A percentile compares a stretch with the other conserved stretches of the same genome.
phyloP scores from a whole-genome alignment of 1,284 basidiomycete species.

The Tilletia indica region DNA sequence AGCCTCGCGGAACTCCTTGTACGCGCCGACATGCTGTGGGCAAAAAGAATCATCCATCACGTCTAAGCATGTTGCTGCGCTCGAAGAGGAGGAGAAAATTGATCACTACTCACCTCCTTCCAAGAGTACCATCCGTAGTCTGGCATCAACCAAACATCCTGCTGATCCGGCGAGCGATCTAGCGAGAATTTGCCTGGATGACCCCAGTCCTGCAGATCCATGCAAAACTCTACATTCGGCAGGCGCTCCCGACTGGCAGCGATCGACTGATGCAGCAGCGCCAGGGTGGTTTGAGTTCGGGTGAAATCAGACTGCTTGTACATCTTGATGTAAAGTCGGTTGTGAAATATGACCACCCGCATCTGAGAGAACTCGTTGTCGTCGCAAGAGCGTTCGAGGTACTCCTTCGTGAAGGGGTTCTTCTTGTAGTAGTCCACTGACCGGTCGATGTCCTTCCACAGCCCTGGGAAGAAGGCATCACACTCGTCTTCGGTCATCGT shows the following conservation, averaged over 20 bases:
- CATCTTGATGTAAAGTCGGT: conserved; percentile 45
- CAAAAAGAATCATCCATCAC: too few species aligned
- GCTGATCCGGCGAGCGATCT: conserved; percentile 36
- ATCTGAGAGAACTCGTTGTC: conserved; percentile 48
- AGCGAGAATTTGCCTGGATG: conserved; percentile 46
- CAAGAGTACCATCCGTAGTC: conserved; percentile 51
- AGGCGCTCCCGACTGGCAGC: conserved; percentile 39
- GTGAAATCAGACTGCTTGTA: conserved; percentile 42
- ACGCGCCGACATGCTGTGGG: conserved; percentile 28
- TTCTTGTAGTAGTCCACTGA: conserved; percentile 32
- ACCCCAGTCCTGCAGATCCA: conserved; percentile 50
- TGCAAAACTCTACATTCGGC: conserved; percentile 53
- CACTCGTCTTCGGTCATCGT: conserved; percentile 49
- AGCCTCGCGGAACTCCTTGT: conserved; percentile 40
- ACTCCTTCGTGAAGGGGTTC: conserved; percentile 33
- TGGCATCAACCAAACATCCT: conserved; percentile 54
- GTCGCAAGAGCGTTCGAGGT: conserved; percentile 45
- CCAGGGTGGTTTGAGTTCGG: conserved; percentile 38
- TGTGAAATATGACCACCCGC: conserved; percentile 48
- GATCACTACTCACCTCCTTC: conserved; percentile 24
- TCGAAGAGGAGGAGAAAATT: too few species aligned
- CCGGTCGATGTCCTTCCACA: conserved; percentile 48
- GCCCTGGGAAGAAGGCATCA: conserved; percentile 47
- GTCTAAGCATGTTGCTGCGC: too few species aligned
- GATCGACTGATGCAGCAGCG: conserved; percentile 40